Conservation (phyloP, 305 asterid species). For the Stenogyne calaminthoides region DNA sequence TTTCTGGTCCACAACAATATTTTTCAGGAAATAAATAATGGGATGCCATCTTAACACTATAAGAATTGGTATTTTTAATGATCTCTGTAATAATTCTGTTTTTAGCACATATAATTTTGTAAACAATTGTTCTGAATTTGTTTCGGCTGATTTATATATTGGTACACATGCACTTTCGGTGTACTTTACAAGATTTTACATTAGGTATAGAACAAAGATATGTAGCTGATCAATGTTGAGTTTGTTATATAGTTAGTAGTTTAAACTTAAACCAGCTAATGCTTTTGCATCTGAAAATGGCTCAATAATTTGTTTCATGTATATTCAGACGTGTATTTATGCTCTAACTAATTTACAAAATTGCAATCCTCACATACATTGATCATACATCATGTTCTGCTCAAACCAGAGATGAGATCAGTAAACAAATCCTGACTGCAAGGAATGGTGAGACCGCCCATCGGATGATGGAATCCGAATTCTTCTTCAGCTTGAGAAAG, state of each 20-base stretch:
- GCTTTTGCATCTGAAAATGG: not conserved
- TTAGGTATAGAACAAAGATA: too few species aligned
- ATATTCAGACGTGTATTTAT: not conserved
- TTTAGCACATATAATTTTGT: not conserved
- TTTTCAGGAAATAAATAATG: not conserved
- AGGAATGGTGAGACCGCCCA: not conserved
- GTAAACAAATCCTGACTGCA: not conserved
- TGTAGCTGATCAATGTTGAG: too few species aligned
- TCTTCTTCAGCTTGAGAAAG: too few species aligned
- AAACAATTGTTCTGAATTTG: too few species aligned
- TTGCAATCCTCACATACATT: too few species aligned
- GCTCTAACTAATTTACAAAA: constrained; percentile 3
- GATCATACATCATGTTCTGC: not conserved
- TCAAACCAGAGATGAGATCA: not conserved
- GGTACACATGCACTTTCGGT: too few species aligned
- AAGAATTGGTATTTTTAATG: not conserved
- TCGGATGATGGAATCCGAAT: too few species aligned
- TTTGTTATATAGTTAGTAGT: not conserved
- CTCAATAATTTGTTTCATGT: not conserved
- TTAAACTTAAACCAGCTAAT: too few species aligned
- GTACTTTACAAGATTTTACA: too few species aligned
- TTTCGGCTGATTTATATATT: too few species aligned
- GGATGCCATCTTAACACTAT: not conserved
- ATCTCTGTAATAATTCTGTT: too few species aligned
- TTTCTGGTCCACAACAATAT: not conserved